Conservation (phyloP, 225 moss, liverwort and hornwort species). For the Climacium dendroides region DNA sequence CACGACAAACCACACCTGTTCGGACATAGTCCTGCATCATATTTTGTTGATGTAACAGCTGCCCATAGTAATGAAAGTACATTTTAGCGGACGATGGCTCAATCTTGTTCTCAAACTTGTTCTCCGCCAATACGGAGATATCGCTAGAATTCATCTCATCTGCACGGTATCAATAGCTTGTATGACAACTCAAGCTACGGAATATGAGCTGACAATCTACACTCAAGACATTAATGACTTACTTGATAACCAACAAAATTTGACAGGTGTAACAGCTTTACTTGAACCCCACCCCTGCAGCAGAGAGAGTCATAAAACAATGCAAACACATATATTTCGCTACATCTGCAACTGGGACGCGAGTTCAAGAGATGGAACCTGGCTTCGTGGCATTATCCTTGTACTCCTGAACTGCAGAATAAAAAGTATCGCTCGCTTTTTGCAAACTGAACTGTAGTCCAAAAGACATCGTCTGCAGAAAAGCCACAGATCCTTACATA, state of each 20-base stretch:
- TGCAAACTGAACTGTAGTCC: slow-evolving; percentile 16
- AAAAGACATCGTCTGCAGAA: slow-evolving; percentile 20
- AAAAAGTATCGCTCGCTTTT: slow-evolving; percentile 4
- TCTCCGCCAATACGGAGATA: not conserved
- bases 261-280: not conserved
- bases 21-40: slow-evolving; percentile 71
- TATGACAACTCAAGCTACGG: not conserved
- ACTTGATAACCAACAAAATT: not conserved
- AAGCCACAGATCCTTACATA: not conserved
- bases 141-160: slow-evolving; percentile 3
- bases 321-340: not conserved
- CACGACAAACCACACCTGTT: slow-evolving; percentile 14
- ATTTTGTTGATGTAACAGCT: slow-evolving; percentile 54
- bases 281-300: not conserved
- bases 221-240: not conserved
- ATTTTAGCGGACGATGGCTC: slow-evolving; percentile 57
- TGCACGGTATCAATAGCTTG: not conserved
- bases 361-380: slow-evolving; percentile 4
- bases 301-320: not conserved
- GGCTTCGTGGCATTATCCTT: not conserved
- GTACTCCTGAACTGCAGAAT: slow-evolving; percentile 3
- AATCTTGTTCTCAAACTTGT: slow-evolving; percentile 55
- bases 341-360: not conserved
- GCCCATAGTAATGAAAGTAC: slow-evolving; percentile 64
- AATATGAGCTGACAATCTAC: not conserved